phyloP scores from a whole-genome alignment of 164 flowering plant species.

The Liriodendron chinense region DNA sequence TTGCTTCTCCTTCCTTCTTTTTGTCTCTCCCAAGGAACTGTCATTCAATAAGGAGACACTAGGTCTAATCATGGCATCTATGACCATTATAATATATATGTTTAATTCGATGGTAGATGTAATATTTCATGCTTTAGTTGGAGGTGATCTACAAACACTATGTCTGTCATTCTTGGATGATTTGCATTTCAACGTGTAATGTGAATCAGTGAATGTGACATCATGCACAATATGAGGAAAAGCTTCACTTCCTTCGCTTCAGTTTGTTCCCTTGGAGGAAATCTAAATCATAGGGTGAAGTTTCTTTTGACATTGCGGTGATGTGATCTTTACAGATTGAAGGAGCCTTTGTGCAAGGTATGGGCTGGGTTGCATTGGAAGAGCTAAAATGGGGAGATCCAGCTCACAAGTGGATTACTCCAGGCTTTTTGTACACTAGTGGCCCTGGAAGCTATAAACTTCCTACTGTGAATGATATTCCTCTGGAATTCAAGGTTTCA shows the following conservation, averaged over 20 bases:
- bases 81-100: too few species aligned
- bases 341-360: constrained; percentile 95
- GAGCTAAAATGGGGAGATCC: constrained; percentile 98
- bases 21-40: too few species aligned
- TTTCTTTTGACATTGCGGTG: neutral
- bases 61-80: too few species aligned
- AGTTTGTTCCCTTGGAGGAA: neutral
- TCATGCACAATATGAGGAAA: neutral
- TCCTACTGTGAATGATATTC: constrained; percentile 84
- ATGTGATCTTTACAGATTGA: constrained; percentile 55
- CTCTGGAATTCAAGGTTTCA: constrained; percentile 73
- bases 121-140: too few species aligned
- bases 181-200: constrained; percentile 1
- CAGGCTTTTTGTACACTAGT: constrained; percentile 73
- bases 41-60: too few species aligned
- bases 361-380: constrained; percentile 96
- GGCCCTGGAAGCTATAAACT: constrained; percentile 97
- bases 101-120: too few species aligned
- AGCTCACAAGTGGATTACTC: constrained; percentile 84
- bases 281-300: neutral
- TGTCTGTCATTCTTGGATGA: neutral
- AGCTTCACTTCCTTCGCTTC: neutral
- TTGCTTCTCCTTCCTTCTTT: too few species aligned
- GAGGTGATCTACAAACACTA: too few species aligned
- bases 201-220: neutral